These are phyloP conservation scores for Diaporthe amygdali DNA, from an alignment of 2,329 filamentous ascomycete species.

Conservation along the genomic window DNA sequence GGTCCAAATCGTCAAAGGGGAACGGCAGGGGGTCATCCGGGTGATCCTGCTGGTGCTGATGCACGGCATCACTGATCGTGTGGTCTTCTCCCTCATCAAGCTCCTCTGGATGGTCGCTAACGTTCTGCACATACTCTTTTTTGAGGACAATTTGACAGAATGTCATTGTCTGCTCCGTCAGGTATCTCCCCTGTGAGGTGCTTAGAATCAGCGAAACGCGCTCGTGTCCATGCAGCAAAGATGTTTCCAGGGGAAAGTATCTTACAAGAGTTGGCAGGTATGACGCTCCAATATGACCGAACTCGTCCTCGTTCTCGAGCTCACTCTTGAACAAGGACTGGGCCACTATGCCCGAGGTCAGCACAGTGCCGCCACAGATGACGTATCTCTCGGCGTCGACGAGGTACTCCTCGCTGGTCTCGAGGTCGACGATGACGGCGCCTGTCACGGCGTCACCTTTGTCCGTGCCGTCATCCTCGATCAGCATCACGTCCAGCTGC, in stretches of 20 bases:
- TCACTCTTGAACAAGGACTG: constrained; percentile 20
- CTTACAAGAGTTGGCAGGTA: neutral
- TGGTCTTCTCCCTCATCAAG: neutral
- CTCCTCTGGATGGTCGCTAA: neutral
- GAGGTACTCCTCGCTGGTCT: constrained; percentile 21
- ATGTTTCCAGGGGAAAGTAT: neutral
- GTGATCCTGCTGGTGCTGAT: neutral
- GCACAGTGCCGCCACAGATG: constrained; percentile 32
- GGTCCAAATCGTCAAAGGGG: constrained; percentile 27
- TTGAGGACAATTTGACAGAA: constrained; percentile 35
- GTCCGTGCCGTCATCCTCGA: neutral
- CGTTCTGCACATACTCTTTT: constrained; percentile 21
- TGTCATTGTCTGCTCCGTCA: constrained; percentile 32
- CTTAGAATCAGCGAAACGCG: neutral
- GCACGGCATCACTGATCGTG: neutral
- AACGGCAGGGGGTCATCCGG: constrained; percentile 24
- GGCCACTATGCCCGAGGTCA: constrained; percentile 33
- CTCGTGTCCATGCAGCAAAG: neutral
- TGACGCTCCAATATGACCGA: neutral
- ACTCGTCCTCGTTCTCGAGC: neutral
- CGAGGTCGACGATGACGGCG: constrained; percentile 24
- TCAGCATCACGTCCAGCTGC: neutral
- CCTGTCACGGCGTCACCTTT: neutral
- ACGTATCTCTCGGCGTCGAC: constrained; percentile 32
- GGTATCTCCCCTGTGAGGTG: constrained; percentile 27